Conservation (phyloP, 306 rosid species). For the Casuarina equisetifolia region DNA sequence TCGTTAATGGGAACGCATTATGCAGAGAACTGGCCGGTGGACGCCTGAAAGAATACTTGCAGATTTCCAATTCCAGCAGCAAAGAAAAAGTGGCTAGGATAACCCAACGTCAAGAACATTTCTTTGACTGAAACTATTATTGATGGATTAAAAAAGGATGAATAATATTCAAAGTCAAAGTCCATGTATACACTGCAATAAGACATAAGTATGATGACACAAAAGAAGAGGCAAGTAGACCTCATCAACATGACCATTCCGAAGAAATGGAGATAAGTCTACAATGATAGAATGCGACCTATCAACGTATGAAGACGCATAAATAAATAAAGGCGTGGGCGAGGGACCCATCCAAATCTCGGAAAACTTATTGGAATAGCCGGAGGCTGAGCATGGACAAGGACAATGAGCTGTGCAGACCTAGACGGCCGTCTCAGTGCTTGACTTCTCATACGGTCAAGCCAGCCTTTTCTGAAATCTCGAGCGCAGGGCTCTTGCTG, state of each 20-base stretch:
- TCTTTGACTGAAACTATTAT: no score
- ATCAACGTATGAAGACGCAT: neutral
- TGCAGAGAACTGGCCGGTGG: neutral
- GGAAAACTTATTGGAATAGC: neutral
- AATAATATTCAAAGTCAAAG: no score
- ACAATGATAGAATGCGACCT: neutral
- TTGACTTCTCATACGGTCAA: constrained; percentile 17
- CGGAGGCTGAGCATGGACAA: neutral
- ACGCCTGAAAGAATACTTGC: no score
- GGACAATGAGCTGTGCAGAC: neutral
- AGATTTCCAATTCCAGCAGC: no score
- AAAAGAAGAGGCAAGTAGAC: no score
- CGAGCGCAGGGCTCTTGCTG: no score
- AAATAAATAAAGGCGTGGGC: neutral
- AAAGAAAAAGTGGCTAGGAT: no score
- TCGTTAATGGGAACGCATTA: neutral
- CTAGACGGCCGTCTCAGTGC: neutral
- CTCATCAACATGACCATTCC: no score
- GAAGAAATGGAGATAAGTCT: no score
- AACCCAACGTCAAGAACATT: no score
- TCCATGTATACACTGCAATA: neutral
- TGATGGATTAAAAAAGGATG: no score
- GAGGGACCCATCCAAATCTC: constrained; percentile 4
- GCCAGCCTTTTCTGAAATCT: constrained; percentile 23
- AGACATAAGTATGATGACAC: neutral